phyloP scores from a whole-genome alignment of 352 stramenopile species.

The Globisporangium iwayamae region DNA sequence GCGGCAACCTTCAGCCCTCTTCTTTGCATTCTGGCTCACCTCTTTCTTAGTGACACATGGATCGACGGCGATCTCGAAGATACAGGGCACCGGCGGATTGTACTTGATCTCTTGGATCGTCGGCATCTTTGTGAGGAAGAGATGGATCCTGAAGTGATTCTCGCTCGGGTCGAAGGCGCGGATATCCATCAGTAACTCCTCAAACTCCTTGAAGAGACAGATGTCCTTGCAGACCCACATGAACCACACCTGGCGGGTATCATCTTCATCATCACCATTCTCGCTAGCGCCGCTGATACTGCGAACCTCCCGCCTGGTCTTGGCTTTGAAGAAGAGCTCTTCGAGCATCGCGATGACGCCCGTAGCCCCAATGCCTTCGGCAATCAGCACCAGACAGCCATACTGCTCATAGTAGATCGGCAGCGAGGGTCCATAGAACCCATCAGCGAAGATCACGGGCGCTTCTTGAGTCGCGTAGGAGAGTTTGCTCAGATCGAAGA shows the following conservation, averaged over 20 bases:
- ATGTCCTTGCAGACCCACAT: slow-evolving; percentile 25
- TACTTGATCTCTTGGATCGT: slow-evolving; percentile 19
- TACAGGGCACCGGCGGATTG: slow-evolving; percentile 8
- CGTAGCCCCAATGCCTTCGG: slow-evolving; percentile 25
- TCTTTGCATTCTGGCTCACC: not conserved
- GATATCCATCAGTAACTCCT: slow-evolving; percentile 25
- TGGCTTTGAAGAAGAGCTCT: slow-evolving; percentile 21
- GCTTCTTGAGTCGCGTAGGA: slow-evolving; percentile 23
- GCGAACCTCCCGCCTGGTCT: not conserved
- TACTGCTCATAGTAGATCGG: slow-evolving; percentile 26
- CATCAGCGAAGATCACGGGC: slow-evolving; percentile 26
- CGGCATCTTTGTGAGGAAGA: slow-evolving; percentile 25
- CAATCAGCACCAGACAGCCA: slow-evolving; percentile 28
- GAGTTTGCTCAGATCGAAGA: slow-evolving; percentile 29
- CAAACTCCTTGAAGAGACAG: slow-evolving; percentile 31
- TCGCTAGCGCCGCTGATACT: not conserved
- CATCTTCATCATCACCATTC: not conserved
- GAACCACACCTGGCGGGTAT: slow-evolving; percentile 21
- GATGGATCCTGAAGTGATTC: slow-evolving; percentile 20
- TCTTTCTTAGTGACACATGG: not conserved
- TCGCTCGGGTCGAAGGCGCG: slow-evolving; percentile 23
- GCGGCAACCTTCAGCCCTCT: not conserved
- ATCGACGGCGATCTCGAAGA: slow-evolving; percentile 5
- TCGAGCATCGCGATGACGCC: slow-evolving; percentile 24
- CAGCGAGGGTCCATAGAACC: slow-evolving; percentile 26